Evolutionary conservation across 441 rosid species (phyloP).

Genomic region (Bocquillonia castaneifolia): DNA sequence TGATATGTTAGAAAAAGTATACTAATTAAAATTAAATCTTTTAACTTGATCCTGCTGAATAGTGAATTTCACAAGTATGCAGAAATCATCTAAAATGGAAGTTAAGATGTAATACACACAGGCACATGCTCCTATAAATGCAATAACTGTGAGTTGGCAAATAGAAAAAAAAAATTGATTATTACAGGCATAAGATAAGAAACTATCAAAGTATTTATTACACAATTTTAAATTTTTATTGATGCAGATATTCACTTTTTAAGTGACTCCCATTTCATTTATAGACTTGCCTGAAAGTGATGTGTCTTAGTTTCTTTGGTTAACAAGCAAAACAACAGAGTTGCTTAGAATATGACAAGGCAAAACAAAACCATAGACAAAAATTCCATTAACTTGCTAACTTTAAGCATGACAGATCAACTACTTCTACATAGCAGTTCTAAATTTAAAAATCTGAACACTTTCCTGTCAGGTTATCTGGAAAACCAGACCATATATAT

Average conservation of each 20-base stretch:
- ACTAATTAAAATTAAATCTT: neutral
- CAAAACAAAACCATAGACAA: neutral
- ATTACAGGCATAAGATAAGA: neutral
- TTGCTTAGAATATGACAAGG: too few species aligned
- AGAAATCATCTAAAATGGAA: neutral
- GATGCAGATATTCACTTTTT: neutral
- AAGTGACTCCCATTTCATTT: neutral
- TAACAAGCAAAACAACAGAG: too few species aligned
- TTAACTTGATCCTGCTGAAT: neutral
- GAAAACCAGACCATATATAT: neutral
- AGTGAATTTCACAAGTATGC: neutral
- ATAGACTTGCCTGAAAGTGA: neutral
- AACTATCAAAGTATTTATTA: neutral
- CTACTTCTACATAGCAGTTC: neutral
- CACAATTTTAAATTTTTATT: neutral
- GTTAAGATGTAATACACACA: neutral
- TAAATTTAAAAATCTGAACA: neutral
- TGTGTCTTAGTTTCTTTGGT: too few species aligned
- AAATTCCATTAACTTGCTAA: neutral
- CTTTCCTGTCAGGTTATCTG: neutral
- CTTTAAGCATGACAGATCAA: neutral
- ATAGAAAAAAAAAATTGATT: neutral
- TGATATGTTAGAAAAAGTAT: neutral
- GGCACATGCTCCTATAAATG: neutral
- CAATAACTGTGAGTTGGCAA: neutral